Base-by-base conservation (phyloP, 768 basidiomycete genomes). In the Symmetrospora coprosmae region DNA sequence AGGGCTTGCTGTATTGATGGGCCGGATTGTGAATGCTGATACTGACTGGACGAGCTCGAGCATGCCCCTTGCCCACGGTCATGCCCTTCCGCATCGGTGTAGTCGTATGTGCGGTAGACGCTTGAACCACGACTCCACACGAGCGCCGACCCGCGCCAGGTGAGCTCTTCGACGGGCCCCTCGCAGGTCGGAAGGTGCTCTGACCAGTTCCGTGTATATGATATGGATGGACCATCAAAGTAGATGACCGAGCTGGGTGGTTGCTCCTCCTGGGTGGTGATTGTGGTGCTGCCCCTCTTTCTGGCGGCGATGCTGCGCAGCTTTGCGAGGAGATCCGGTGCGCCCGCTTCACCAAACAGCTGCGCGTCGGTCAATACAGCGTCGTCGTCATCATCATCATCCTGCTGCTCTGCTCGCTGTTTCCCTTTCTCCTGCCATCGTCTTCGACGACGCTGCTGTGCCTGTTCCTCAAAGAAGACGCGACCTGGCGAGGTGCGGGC, bases 381-480 rank as follows among this genome's bases (percentile, higher is more conserved):
- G n/a, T n/a, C 43, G 43, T 17, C 25, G 8, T 46, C 43, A 9
- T 46, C 43, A 46, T 9, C n/a, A 31, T 31, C 25, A 31, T 46
- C 23, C 8, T n/a, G n/a, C n/a, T n/a, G n/a, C n/a, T 21, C 8
- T 6, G 23, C 41, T 3, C 43, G 55, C 41, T 58, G 40, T 31
- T 58, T 58, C 55, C 55, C 23, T 58, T 58, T 39, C 43, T 25
- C 25, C 46, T 58, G 41, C 27, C 23, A 21, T 31, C 49, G 14
- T 33, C 30, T 34, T 30, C 49, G 33, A 13, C 19, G 49, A 13
- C n/a, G 51, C 35, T 6, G 17, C 27, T 53, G 34, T 40, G 34
- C 51, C 30, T 46, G 37, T 33, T 38, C 31, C n/a, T 46, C n/a
- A 34, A 58, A 47, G 37, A 45, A 58, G 17, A 33, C 28, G 19